Conservation (phyloP, 2,329 filamentous ascomycete species). For the Talaromyces sp. region DNA sequence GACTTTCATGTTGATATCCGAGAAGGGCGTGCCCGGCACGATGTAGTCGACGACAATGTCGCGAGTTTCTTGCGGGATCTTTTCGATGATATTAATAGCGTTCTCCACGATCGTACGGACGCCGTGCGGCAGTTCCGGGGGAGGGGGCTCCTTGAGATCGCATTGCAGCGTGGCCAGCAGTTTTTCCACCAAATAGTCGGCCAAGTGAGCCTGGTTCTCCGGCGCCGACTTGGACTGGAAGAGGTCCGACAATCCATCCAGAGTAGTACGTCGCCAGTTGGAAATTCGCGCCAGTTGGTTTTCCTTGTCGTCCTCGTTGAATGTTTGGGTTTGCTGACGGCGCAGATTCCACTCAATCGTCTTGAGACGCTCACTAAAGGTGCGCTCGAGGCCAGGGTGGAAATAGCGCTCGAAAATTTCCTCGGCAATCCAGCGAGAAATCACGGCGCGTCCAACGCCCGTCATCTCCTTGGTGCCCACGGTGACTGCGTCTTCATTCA, state of each 20-base stretch:
- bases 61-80: slow-evolving; percentile 83
- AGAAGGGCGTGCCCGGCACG: slow-evolving; percentile 65
- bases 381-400: slow-evolving; percentile 76
- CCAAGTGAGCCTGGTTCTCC: slow-evolving; percentile 64
- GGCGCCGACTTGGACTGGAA: slow-evolving; percentile 61
- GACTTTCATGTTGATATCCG: slow-evolving; percentile 74
- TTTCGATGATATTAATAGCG: slow-evolving; percentile 76
- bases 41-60: slow-evolving; percentile 87
- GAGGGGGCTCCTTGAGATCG: slow-evolving; percentile 70
- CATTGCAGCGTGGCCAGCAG: slow-evolving; percentile 66
- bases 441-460: slow-evolving; percentile 80
- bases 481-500: slow-evolving; percentile 78
- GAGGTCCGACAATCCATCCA: slow-evolving; percentile 76
- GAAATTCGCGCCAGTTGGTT: slow-evolving; percentile 81
- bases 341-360: slow-evolving; percentile 83
- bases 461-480: slow-evolving; percentile 98
- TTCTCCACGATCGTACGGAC: slow-evolving; percentile 91
- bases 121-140: slow-evolving; percentile 77
- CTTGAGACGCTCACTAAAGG: slow-evolving; percentile 74
- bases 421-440: slow-evolving; percentile 84
- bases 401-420: slow-evolving; percentile 90
- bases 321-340: slow-evolving; percentile 64
- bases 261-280: slow-evolving; percentile 86
- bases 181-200: slow-evolving; percentile 62
- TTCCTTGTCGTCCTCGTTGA: slow-evolving; percentile 81